A percentile compares a stretch with the other conserved stretches of the same genome.
Evolutionary conservation across 352 stramenopile species (phyloP).

Genomic region (Phytophthora brassicae): DNA sequence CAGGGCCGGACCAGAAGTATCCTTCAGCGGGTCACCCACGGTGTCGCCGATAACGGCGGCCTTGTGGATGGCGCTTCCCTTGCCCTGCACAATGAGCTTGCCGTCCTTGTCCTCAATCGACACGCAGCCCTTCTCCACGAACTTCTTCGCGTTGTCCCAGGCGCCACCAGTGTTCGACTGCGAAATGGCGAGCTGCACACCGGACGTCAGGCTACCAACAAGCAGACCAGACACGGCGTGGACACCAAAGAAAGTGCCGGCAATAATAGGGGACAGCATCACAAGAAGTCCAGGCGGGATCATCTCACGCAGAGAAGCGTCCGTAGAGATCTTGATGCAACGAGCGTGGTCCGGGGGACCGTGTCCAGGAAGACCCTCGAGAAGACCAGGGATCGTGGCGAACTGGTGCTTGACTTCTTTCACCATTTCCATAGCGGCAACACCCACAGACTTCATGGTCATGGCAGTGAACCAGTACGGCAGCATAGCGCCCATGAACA

Average conservation of each 20-base stretch:
- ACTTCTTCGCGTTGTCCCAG: conserved; percentile 99
- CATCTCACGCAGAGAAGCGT: conserved; percentile 99
- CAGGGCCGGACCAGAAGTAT: conserved; percentile 98
- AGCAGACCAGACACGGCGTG: conserved; percentile 97
- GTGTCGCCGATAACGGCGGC: conserved; percentile 97
- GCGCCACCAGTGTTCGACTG: conserved; percentile 99
- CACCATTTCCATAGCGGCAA: conserved; percentile 99
- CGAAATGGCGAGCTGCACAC: conserved; percentile 98
- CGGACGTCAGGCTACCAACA: conserved; percentile 94
- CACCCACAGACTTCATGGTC: conserved; percentile 99
- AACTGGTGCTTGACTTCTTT: conserved; percentile 99
- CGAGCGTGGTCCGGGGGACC: conserved; percentile 83
- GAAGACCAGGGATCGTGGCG: conserved; percentile 97
- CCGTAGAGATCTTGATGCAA: conserved; percentile 99
- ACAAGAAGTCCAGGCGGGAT: conserved; percentile 97
- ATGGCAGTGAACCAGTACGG: conserved; percentile 99
- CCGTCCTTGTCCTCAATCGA: conserved; percentile 91
- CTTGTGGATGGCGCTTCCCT: conserved; percentile 98
- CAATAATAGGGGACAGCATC: conserved; percentile 98
- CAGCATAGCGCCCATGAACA: conserved; percentile 99
- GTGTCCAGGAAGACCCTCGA: conserved; percentile 92
- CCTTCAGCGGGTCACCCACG: conserved; percentile 99
- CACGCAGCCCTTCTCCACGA: conserved; percentile 96
- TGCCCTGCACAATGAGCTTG: conserved; percentile 90
- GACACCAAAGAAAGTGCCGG: conserved; percentile 98